Evolutionary conservation across 352 stramenopile species (phyloP), one percentile per base, ranked within the genome.

Genomic region (Phytophthora meadii): DNA sequence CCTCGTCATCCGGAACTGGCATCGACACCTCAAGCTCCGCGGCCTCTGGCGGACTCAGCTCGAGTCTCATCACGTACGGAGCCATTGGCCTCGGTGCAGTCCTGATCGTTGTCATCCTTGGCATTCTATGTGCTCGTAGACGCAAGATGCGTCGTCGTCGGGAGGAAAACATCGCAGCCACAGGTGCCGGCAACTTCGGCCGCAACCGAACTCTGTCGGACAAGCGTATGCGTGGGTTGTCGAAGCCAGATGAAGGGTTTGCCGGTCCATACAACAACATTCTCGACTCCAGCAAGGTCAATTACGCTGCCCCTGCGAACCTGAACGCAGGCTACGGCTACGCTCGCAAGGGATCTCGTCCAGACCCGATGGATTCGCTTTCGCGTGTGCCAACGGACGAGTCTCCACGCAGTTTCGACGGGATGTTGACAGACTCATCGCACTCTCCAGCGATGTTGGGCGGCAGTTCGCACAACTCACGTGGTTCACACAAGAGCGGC

Each of bases 341-440:
- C 41, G 57, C 72, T 27, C 76, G 74, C 72, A 80, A 70, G 44
- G 49, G 27, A 32, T 72, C 56, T 10, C 62, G 39, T 10, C 76
- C 69, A 10, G 74, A 82, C 25, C 61, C 52, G 22, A 69, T 84
- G 50, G 70, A 87, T 30, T 64, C 71, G 12, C 41, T 78, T 48
- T 79, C 82, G 40, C 70, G 57, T 52, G 76, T 75, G 5, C 62
- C 69, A 7, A 81, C 67, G 30, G 62, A 77, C 17, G 73, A 86
- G 49, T 72, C 68, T 54, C 74, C 69, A 24, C 60, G 78, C 28
- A 83, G 74, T 51, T 72, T 82, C 8, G 77, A 87, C 48, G 82
- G 76, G n/a, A 88, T 92, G 74, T 61, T 89, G n/a, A 58, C 72
- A 24, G 81, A 87, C 27, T 69, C 72, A 25, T 61, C 77, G 22